Percentiles rank a stretch among this genome's conserved stretches.
phyloP scores from a whole-genome alignment of 768 basidiomycete genomes.

The Favolaschia claudopus region DNA sequence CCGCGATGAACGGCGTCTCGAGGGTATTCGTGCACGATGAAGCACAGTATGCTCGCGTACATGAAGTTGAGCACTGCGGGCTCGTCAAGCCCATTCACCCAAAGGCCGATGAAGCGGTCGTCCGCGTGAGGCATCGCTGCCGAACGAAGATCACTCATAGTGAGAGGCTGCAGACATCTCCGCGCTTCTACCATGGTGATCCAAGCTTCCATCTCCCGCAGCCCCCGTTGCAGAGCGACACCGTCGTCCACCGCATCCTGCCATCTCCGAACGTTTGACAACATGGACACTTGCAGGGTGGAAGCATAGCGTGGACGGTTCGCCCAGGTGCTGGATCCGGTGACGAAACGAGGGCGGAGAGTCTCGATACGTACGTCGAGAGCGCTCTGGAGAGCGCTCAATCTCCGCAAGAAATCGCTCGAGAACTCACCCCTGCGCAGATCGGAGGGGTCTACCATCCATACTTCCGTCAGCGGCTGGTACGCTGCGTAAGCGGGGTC shows the following conservation, averaged over 20 bases:
- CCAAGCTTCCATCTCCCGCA: conserved; percentile 6
- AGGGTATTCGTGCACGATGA: conserved; percentile 3
- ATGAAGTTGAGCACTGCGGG: background rate
- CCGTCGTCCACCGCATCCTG: background rate
- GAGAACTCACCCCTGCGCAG: background rate
- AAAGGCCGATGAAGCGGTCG: background rate
- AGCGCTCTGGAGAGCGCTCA: background rate
- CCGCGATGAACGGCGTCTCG: too few species aligned
- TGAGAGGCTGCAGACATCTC: too few species aligned
- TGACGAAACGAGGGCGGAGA: background rate
- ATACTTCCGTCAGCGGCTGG: background rate
- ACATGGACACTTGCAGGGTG: background rate
- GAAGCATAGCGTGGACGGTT: background rate
- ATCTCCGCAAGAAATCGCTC: background rate
- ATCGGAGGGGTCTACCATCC: background rate
- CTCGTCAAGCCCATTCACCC: background rate
- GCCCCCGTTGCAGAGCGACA: background rate
- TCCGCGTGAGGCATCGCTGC: background rate
- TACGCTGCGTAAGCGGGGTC: background rate
- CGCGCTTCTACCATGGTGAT: background rate
- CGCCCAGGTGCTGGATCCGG: background rate
- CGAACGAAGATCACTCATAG: too few species aligned
- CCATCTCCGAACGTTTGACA: background rate
- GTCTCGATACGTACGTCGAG: background rate
- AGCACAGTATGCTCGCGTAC: background rate